Percentiles rank a stretch among this genome's conserved stretches.
Evolutionary conservation across 257 asterid species (phyloP).

Genomic region (Solanum appendiculatum): DNA sequence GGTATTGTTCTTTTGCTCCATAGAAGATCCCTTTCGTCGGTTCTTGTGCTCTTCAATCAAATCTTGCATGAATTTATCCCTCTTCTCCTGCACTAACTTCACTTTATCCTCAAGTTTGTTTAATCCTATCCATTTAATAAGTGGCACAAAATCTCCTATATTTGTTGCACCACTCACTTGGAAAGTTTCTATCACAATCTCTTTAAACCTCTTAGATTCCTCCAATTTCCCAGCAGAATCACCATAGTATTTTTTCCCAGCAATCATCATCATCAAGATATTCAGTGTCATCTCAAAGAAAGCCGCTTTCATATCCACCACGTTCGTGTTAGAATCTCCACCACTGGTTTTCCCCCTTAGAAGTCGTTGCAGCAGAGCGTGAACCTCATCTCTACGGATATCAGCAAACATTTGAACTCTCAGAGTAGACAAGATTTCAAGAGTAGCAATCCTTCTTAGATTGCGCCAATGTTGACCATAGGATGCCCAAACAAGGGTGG

Average conservation of each 20-base stretch:
- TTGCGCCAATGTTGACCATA: constrained; percentile 47
- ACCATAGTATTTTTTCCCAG: constrained; percentile 27
- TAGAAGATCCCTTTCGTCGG: neutral
- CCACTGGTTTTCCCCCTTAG: neutral
- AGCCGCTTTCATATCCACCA: constrained; percentile 18
- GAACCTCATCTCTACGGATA: constrained; percentile 9
- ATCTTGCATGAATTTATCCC: constrained; percentile 34
- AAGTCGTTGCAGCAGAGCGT: neutral
- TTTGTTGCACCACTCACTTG: constrained; percentile 10
- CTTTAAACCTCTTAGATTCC: constrained; percentile 17
- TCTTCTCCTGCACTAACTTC: constrained; percentile 14
- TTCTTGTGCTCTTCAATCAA: constrained; percentile 22
- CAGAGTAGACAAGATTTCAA: constrained; percentile 24
- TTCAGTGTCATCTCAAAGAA: constrained; percentile 27
- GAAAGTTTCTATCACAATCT: constrained; percentile 13
- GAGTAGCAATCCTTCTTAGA: constrained; percentile 15
- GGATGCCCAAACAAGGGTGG: constrained; percentile 44
- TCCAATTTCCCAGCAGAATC: constrained; percentile 8
- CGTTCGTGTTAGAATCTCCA: neutral
- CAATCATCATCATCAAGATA: constrained; percentile 34
- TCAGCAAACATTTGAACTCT: constrained; percentile 8
- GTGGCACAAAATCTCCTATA: constrained; percentile 24
- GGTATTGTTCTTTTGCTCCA: constrained; percentile 1
- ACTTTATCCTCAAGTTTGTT: constrained; percentile 15
- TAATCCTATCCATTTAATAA: constrained; percentile 20